These are phyloP conservation scores for Persicaria maculosa DNA, from an alignment of 148 eudicot genomes.

Conservation along the genomic window DNA sequence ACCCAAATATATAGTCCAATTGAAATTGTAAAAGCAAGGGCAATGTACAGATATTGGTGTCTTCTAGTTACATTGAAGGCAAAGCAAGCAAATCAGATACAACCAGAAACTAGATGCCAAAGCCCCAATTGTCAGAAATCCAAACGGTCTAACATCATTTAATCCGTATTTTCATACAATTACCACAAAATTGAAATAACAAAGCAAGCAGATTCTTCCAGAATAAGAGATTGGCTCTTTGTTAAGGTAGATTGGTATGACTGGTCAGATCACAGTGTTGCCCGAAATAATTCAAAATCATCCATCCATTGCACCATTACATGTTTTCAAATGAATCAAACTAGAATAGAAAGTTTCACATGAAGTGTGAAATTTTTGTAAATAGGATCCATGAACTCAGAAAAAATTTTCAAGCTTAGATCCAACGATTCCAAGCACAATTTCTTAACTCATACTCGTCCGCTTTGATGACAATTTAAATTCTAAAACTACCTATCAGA, in stretches of 20 bases:
- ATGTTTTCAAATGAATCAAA: not conserved
- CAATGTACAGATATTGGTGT: too few relatives aligned
- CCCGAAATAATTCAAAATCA: slow-evolving; percentile 83
- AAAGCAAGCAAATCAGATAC: too few relatives aligned
- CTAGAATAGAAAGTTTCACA: not conserved
- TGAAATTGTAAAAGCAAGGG: too few relatives aligned
- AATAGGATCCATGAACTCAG: not conserved
- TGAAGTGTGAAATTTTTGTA: not conserved
- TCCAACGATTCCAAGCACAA: not conserved
- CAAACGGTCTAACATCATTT: too few relatives aligned
- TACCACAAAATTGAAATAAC: too few relatives aligned
- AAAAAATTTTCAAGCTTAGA: not conserved
- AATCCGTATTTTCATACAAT: too few relatives aligned
- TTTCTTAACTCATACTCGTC: not conserved
- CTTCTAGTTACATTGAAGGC: too few relatives aligned
- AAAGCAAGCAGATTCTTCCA: slow-evolving; percentile 46
- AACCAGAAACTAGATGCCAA: too few relatives aligned
- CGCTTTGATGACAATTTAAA: not conserved
- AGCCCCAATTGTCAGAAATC: too few relatives aligned
- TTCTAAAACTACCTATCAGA: not conserved
- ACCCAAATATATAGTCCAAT: too few relatives aligned
- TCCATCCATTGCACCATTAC: slow-evolving; percentile 74
- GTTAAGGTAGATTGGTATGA: slow-evolving; percentile 72
- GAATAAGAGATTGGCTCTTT: slow-evolving; percentile 70
- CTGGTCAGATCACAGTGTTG: slow-evolving; percentile 75